Conservation (phyloP, 2,329 filamentous ascomycete genomes). For the Fusarium proliferatum region DNA sequence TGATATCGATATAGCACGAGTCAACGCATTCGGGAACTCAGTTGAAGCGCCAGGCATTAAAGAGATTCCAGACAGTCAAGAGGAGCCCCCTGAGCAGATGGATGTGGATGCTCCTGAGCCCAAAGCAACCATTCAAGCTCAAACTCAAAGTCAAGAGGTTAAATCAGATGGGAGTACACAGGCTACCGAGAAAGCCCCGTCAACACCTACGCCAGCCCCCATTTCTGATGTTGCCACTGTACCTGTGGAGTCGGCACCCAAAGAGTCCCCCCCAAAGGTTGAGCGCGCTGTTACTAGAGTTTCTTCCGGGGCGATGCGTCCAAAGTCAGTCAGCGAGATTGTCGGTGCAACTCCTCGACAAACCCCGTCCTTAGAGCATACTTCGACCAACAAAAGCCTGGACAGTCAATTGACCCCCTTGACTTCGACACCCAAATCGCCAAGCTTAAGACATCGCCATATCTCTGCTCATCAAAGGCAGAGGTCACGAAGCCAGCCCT, state of each 20-base stretch:
- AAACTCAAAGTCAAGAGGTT: slow-evolving; percentile 16
- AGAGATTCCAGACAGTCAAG: slow-evolving; percentile 53
- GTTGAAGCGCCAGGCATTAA: slow-evolving; percentile 10
- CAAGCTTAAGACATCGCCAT: slow-evolving; percentile 47
- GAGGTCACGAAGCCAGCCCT: slow-evolving; percentile 73
- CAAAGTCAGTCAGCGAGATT: slow-evolving; percentile 80
- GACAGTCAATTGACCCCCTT: slow-evolving; percentile 54
- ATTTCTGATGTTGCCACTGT: background rate
- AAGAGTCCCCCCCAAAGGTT: slow-evolving; percentile 40
- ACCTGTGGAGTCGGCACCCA: slow-evolving; percentile 12
- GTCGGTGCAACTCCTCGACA: slow-evolving; percentile 67
- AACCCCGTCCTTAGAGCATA: slow-evolving; percentile 50
- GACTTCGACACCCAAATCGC: slow-evolving; percentile 59
- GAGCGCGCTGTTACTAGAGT: slow-evolving; percentile 75
- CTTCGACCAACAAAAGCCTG: slow-evolving; percentile 42
- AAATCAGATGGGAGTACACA: slow-evolving; percentile 19
- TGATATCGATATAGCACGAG: background rate
- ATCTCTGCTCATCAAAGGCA: slow-evolving; percentile 60
- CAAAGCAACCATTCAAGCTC: slow-evolving; percentile 25
- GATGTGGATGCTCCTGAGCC: slow-evolving; percentile 49
- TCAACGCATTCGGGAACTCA: background rate
- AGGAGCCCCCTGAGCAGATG: slow-evolving; percentile 49
- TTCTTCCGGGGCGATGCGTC: slow-evolving; percentile 75
- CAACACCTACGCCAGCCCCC: slow-evolving; percentile 10
- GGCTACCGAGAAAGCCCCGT: slow-evolving; percentile 9